Evolutionary conservation across 495 filamentous ascomycete genomes (phyloP).

Genomic region (Aspergillus avenaceus): DNA sequence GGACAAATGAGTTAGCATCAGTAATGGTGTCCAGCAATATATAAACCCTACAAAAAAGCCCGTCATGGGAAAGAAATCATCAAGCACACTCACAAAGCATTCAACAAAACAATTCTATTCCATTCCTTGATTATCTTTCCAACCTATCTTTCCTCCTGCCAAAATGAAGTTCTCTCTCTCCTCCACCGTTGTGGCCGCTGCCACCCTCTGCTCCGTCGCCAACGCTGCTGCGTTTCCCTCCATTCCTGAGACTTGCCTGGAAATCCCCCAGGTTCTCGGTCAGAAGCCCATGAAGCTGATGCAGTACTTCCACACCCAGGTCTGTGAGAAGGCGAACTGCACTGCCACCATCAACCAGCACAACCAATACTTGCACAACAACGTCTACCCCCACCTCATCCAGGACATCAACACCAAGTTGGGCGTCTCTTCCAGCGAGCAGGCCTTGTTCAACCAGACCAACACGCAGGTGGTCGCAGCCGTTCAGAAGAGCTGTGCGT

Average conservation of each 20-base stretch:
- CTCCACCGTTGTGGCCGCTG: neutral
- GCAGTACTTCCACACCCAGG: slow-evolving; percentile 7
- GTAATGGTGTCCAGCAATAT: too few relatives aligned
- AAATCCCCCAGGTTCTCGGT: slow-evolving; percentile 8
- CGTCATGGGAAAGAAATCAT: too few relatives aligned
- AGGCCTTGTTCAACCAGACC: slow-evolving; percentile 7
- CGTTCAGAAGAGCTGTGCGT: slow-evolving; percentile 5
- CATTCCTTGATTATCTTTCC: too few relatives aligned
- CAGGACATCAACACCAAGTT: slow-evolving; percentile 4
- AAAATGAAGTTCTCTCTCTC: slow-evolving; percentile 9
- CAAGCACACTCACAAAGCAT: too few relatives aligned
- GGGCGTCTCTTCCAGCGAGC: slow-evolving; percentile 3
- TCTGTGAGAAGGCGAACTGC: slow-evolving; percentile 10
- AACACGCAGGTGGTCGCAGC: slow-evolving; percentile 4
- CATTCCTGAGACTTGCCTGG: slow-evolving; percentile 7
- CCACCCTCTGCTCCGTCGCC: slow-evolving; percentile 2
- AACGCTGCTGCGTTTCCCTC: neutral
- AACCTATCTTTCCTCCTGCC: neutral
- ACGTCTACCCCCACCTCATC: slow-evolving; percentile 4
- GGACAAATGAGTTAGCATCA: too few relatives aligned
- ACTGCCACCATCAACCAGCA: slow-evolving; percentile 12
- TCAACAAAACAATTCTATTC: too few relatives aligned
- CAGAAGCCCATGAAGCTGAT: slow-evolving; percentile 10
- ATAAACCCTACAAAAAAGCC: too few relatives aligned
- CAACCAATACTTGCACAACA: slow-evolving; percentile 5